Percentiles rank a stretch among this genome's conserved stretches.
Conservation (phyloP, 2,329 filamentous ascomycete genomes). For the Xylaria digitata region DNA sequence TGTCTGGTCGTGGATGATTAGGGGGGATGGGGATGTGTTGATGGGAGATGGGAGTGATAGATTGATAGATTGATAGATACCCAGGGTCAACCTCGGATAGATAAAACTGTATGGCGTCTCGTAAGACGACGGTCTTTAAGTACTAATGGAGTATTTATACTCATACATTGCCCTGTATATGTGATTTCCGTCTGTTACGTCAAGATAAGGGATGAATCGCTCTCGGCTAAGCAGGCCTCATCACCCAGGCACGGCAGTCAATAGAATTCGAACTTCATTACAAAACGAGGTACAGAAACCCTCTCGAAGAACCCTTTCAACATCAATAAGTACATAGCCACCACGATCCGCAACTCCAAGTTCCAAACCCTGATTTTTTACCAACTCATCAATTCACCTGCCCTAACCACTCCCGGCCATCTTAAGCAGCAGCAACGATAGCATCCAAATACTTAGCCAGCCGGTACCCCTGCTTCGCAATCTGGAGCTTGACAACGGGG, state of each 20-base stretch:
- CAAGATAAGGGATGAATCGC: not conserved
- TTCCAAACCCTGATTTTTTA: not conserved
- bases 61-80: not conserved
- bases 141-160: not conserved
- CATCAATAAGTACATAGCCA: not conserved
- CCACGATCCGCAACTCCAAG: too few species aligned
- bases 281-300: not conserved
- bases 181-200: not conserved
- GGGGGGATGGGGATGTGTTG: not conserved
- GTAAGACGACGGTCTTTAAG: too few species aligned
- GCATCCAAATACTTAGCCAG: constrained; percentile 52
- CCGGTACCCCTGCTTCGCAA: constrained; percentile 58
- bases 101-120: not conserved
- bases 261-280: too few species aligned
- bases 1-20: constrained; percentile 14
- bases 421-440: constrained; percentile 45
- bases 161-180: not conserved
- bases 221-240: too few species aligned
- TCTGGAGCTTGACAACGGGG: constrained; percentile 56
- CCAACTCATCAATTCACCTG: not conserved
- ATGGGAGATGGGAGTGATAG: not conserved
- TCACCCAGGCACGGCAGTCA: too few species aligned
- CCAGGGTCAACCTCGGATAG: not conserved
- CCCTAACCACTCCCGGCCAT: not conserved
- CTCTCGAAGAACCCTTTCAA: too few species aligned